Evolutionary conservation across 768 basidiomycete species (phyloP).

Genomic region (Boletus vermiculosoides): DNA sequence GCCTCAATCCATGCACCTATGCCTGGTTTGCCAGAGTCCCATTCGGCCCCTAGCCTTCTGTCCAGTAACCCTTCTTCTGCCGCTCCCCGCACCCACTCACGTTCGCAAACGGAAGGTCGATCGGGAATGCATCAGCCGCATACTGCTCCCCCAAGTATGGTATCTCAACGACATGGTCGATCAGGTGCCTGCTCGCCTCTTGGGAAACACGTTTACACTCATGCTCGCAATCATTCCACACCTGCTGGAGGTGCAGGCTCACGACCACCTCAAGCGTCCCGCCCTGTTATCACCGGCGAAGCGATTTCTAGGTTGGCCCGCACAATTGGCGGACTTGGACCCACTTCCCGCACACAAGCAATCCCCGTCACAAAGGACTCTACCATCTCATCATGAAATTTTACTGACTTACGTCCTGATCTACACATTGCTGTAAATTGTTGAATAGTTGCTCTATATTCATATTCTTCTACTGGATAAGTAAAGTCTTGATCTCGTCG

Average conservation of each 20-base stretch:
- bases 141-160: constrained; percentile 23
- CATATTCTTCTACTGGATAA: constrained; percentile 19
- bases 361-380: constrained; percentile 30
- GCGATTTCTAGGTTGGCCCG: constrained; percentile 65
- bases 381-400: constrained; percentile 24
- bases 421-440: constrained; percentile 11
- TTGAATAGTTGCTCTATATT: constrained; percentile 14
- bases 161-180: constrained; percentile 37
- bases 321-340: constrained; percentile 49
- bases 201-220: constrained; percentile 34
- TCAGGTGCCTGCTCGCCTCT: constrained; percentile 47
- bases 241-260: constrained; percentile 40
- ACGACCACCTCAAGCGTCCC: constrained; percentile 43
- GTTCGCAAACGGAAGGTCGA: constrained; percentile 58
- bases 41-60: constrained; percentile 35
- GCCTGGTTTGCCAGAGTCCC: constrained; percentile 35
- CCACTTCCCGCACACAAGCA: constrained; percentile 24
- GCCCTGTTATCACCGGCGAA: constrained; percentile 73
- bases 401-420: constrained; percentile 8
- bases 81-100: constrained; percentile 41
- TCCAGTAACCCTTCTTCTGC: constrained; percentile 34
- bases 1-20: constrained; percentile 61
- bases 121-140: constrained; percentile 33
- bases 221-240: constrained; percentile 64
- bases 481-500: constrained; percentile 13